Evolutionary conservation across 441 rosid species (phyloP).

Genomic region (Arabidopsis lyrata): DNA sequence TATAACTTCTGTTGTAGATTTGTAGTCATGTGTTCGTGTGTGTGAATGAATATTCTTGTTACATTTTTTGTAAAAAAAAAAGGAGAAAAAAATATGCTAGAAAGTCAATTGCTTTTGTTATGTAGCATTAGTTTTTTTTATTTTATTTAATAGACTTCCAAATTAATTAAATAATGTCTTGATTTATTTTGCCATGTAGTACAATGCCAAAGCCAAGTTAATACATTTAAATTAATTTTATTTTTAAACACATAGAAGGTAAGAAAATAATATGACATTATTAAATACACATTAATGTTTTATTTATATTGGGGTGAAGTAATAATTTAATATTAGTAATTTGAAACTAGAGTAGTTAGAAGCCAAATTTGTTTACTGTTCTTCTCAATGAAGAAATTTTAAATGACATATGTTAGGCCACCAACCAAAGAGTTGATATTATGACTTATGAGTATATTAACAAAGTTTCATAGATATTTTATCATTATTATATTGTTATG

Average conservation of each 20-base stretch:
- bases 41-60: slow-evolving; percentile 23
- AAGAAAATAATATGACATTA: not conserved
- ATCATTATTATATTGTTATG: slow-evolving; percentile 27
- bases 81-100: not conserved
- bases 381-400: slow-evolving; percentile 14
- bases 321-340: not conserved
- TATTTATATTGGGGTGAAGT: not conserved
- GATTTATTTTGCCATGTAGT: not conserved
- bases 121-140: slow-evolving; percentile 26
- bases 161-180: slow-evolving; percentile 1
- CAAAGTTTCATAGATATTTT: slow-evolving; percentile 6
- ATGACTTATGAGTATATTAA: slow-evolving; percentile 38
- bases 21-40: slow-evolving; percentile 34
- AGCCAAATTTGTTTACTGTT: slow-evolving; percentile 45
- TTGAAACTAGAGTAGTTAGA: slow-evolving; percentile 39
- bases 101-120: slow-evolving; percentile 34
- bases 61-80: slow-evolving; percentile 32
- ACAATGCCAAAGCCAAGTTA: not conserved
- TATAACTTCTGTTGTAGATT: slow-evolving; percentile 30
- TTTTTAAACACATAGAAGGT: not conserved
- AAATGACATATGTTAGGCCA: slow-evolving; percentile 46
- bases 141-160: slow-evolving; percentile 13
- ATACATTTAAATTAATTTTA: not conserved
- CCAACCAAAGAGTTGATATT: slow-evolving; percentile 44
- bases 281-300: no score